Evolutionary conservation across 495 filamentous ascomycete species (phyloP).

Genomic region (Aspergillus heteromorphus): DNA sequence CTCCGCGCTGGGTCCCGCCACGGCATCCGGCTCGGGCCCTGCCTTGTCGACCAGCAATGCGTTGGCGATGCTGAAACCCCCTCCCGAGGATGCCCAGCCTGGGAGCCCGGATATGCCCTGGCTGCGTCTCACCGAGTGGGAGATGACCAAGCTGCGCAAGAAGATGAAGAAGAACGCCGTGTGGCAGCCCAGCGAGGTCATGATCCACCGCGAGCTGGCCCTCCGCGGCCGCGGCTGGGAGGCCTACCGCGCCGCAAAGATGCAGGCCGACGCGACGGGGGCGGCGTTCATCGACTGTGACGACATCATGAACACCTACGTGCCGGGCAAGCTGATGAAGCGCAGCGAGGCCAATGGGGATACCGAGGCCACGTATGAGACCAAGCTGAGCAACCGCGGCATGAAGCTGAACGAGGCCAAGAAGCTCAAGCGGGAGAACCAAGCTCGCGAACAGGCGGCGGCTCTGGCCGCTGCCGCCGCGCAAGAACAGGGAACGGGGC

Average conservation of each 20-base stretch:
- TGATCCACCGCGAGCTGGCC: slow-evolving; percentile 86
- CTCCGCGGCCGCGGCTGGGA: slow-evolving; percentile 71
- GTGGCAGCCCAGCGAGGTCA: slow-evolving; percentile 92
- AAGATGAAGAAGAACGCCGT: slow-evolving; percentile 99
- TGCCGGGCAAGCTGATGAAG: slow-evolving; percentile 40
- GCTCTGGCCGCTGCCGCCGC: slow-evolving; percentile 40
- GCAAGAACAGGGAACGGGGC: slow-evolving; percentile 59
- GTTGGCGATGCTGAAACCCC: slow-evolving; percentile 68
- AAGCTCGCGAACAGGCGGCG: slow-evolving; percentile 58
- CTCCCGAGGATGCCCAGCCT: slow-evolving; percentile 65
- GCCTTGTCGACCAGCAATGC: slow-evolving; percentile 78
- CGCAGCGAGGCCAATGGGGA: slow-evolving; percentile 47
- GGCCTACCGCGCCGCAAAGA: slow-evolving; percentile 64
- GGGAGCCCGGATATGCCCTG: slow-evolving; percentile 81
- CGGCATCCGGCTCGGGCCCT: slow-evolving; percentile 49
- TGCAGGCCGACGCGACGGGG: slow-evolving; percentile 61
- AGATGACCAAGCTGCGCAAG: slow-evolving; percentile 87
- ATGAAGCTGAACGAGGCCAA: slow-evolving; percentile 93
- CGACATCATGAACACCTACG: slow-evolving; percentile 39
- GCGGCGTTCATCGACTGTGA: slow-evolving; percentile 56
- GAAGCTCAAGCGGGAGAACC: slow-evolving; percentile 74
- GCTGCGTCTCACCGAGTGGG: slow-evolving; percentile 83
- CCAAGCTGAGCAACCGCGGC: slow-evolving; percentile 67
- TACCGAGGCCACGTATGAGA: slow-evolving; percentile 30
- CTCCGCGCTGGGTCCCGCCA: slow-evolving; percentile 38